Conservation (phyloP, 169 alveolate species). For the Theileria sp. region DNA sequence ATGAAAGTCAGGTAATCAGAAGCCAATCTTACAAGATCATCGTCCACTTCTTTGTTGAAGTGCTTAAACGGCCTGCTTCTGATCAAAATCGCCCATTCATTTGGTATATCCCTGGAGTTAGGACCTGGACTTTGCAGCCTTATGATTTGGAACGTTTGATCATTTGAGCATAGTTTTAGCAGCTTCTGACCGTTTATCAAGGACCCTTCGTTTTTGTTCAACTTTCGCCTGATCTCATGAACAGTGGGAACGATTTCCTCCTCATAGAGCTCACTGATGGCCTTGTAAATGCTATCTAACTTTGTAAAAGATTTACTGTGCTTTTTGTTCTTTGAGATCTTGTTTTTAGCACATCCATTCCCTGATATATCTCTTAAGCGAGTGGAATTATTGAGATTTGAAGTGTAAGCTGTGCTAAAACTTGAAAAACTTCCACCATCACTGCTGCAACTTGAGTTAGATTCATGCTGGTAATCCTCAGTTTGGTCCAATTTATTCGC, state of each 20-base stretch:
- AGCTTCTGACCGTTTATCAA: conserved; percentile 26
- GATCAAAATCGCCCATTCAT: conserved; percentile 35
- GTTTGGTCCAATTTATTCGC: not conserved
- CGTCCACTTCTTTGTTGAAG: conserved; percentile 16
- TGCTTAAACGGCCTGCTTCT: conserved; percentile 27
- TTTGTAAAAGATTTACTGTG: not conserved
- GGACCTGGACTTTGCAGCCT: not conserved
- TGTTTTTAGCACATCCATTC: not conserved
- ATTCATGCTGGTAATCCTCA: not conserved
- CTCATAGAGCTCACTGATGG: conserved; percentile 35
- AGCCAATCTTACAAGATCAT: not conserved
- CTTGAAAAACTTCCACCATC: not conserved
- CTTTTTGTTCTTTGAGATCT: not conserved
- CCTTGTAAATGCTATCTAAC: conserved; percentile 24
- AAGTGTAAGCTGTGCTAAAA: not conserved
- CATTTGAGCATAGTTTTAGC: conserved; percentile 29
- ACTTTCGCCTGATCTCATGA: conserved; percentile 55
- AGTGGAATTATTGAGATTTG: not conserved
- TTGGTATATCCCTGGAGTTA: conserved; percentile 29
- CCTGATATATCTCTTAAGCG: not conserved
- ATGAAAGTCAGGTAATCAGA: conserved; percentile 18
- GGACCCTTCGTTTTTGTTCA: conserved; percentile 5
- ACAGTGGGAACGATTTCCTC: conserved; percentile 56
- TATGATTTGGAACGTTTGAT: conserved; percentile 32
- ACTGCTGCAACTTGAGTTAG: not conserved